Evolutionary conservation across 2,329 filamentous ascomycete genomes (phyloP).

Genomic region (Verticillium tricorpus): DNA sequence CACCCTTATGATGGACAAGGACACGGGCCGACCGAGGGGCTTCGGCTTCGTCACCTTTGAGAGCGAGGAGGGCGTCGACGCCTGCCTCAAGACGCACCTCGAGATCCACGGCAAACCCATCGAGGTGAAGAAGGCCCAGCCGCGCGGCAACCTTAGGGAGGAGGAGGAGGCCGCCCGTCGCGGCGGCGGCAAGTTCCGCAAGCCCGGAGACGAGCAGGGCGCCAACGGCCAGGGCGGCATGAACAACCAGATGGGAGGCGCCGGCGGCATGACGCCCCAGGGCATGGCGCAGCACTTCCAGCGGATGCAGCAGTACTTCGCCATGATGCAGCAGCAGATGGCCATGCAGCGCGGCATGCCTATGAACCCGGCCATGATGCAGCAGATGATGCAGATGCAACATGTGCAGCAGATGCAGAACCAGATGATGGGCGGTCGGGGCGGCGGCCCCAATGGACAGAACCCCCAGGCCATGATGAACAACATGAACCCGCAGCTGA

Average conservation of each 20-base stretch:
- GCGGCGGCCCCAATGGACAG: constrained; percentile 25
- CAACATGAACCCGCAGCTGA: constrained; percentile 47
- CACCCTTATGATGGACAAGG: constrained; percentile 99
- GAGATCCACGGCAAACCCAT: constrained; percentile 95
- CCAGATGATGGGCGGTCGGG: constrained; percentile 44
- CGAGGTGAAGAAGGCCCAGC: constrained; percentile 97
- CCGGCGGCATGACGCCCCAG: constrained; percentile 80
- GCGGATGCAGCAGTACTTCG: constrained; percentile 95
- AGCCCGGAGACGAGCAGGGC: constrained; percentile 41
- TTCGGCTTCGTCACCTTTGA: constrained; percentile 99
- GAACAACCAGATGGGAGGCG: constrained; percentile 33
- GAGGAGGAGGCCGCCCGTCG: constrained; percentile 71
- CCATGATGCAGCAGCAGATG: constrained; percentile 92
- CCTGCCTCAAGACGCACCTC: constrained; percentile 76
- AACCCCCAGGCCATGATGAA: constrained; percentile 34
- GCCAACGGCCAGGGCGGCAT: constrained; percentile 26
- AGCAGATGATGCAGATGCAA: constrained; percentile 71
- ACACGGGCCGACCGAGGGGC: constrained; percentile 91
- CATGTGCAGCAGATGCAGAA: constrained; percentile 51
- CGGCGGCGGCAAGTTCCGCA: constrained; percentile 52
- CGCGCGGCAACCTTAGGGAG: constrained; percentile 87
- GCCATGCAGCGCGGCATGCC: constrained; percentile 71
- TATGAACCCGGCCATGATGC: constrained; percentile 74
- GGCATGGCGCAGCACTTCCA: constrained; percentile 99
- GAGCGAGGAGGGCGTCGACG: constrained; percentile 89